These are phyloP conservation scores for Kondoa subrosea DNA, from an alignment of 768 basidiomycete genomes.

Conservation along the genomic window DNA sequence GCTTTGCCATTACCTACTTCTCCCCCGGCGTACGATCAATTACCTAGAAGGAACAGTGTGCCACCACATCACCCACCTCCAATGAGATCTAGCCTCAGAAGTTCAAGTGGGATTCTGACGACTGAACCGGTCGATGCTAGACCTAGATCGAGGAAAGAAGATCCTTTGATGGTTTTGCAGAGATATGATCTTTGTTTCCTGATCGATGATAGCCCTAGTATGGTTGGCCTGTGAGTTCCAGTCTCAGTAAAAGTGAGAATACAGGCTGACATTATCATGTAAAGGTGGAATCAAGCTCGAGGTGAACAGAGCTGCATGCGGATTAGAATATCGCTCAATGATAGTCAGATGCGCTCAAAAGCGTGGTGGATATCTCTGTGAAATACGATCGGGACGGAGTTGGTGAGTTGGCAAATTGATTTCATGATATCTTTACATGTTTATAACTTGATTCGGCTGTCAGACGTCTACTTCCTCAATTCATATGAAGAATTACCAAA, in stretches of 20 bases:
- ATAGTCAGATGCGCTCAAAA: neutral
- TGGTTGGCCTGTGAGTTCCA: neutral
- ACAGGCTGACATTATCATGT: no score
- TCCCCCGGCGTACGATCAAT: neutral
- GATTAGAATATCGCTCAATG: no score
- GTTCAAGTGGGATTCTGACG: neutral
- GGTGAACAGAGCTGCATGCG: no score
- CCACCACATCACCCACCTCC: neutral
- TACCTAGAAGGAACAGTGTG: neutral
- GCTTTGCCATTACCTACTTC: neutral
- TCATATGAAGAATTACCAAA: neutral
- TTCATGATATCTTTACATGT: no score
- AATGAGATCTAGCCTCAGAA: neutral
- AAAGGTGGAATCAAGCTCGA: neutral
- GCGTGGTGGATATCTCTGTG: neutral
- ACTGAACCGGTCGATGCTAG: neutral
- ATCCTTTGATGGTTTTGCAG: neutral
- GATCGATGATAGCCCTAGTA: neutral
- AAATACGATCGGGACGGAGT: neutral
- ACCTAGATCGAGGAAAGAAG: neutral
- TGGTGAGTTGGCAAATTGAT: no score
- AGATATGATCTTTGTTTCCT: neutral
- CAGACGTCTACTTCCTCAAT: conserved; percentile 11
- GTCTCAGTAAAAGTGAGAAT: no score
- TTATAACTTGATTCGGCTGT: no score